Evolutionary conservation across 2,329 filamentous ascomycete genomes (phyloP), one percentile per base, ranked within the genome.

Genomic region (Pseudogymnoascus sp.): DNA sequence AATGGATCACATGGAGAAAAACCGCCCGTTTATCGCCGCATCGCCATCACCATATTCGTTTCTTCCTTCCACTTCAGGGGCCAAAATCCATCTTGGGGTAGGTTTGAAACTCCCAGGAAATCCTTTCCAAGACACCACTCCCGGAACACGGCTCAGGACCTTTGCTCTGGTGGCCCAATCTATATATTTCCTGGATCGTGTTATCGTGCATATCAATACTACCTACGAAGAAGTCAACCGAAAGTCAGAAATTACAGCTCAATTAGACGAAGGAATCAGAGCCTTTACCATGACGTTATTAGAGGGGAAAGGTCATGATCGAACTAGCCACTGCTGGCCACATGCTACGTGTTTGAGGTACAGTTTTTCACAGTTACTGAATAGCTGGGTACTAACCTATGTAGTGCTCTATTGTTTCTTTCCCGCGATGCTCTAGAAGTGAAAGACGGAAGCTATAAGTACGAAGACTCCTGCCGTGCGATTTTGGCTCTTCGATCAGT

Each of bases 271-370:
- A 20, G 47, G n/a, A 18, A 54, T 54, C 28, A 54, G 47, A 34
- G 47, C 47, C 11, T 54, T 54, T 34, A 34, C 16, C 28, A 54
- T 54, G 47, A 54, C 28, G 20, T 34, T 54, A 34, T 32, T 54
- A 20, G 47, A 54, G 20, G 47, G 30, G 28, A 54, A 54, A 8
- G 6, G 32, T 28, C 5, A 54, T 20, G 47, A 54, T 34, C 28
- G 47, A 34, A 54, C 47, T 54, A 28, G 47, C 16, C 47, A 54
- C 28, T 54, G 47, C 28, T 54, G 47, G 47, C 47, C 47, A 54
- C 47, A 54, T 54, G 47, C 28, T 32, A 54, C 47, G 16, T 54
- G 47, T 32, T 20, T 54, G 47, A 54, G 47, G 47, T 54, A 54
- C 16, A 16, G 12, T 32, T 32, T 32, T 2, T 28, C 16, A 18